Conservation (phyloP, 2,329 filamentous ascomycete genomes). For the Alternaria burnsii region DNA sequence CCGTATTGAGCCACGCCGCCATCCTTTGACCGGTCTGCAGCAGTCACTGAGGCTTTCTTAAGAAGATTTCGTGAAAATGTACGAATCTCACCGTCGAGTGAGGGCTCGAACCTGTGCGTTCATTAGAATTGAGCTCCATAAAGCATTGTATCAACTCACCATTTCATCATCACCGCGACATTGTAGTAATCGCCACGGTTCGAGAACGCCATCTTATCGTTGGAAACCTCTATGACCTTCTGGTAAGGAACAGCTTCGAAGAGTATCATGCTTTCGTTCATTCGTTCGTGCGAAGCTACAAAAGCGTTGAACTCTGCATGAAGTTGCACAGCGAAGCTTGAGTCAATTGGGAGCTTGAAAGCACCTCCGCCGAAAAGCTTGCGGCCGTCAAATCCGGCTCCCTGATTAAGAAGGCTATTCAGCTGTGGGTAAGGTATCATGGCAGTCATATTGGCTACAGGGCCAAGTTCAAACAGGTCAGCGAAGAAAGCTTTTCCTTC, state of each 20-base stretch:
- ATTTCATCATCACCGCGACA: slow-evolving; percentile 43
- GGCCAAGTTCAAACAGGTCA: slow-evolving; percentile 38
- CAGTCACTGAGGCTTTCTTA: slow-evolving; percentile 35
- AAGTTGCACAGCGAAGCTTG: slow-evolving; percentile 32
- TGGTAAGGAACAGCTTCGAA: slow-evolving; percentile 42
- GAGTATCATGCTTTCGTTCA: slow-evolving; percentile 40
- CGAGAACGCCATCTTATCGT: slow-evolving; percentile 37
- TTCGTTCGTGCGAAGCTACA: slow-evolving; percentile 31
- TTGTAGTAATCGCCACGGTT: slow-evolving; percentile 48
- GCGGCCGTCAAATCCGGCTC: slow-evolving; percentile 46
- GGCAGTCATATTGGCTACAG: slow-evolving; percentile 33
- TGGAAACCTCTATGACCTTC: slow-evolving; percentile 34
- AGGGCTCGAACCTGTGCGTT: slow-evolving; percentile 33
- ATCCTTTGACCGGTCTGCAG: slow-evolving; percentile 27
- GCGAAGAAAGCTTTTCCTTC: slow-evolving; percentile 39
- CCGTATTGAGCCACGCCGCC: slow-evolving; percentile 44
- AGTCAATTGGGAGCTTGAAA: slow-evolving; percentile 45
- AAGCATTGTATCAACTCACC: slow-evolving; percentile 26
- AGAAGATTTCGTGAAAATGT: slow-evolving; percentile 36
- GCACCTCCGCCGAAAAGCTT: slow-evolving; percentile 50
- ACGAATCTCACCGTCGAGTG: slow-evolving; percentile 36
- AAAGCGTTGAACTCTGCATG: slow-evolving; percentile 40
- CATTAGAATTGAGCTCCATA: neutral
- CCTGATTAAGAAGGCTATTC: slow-evolving; percentile 45
- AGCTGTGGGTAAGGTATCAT: slow-evolving; percentile 46